Evolutionary conservation across 495 filamentous ascomycete species (phyloP).

Genomic region (Parachaetomium inaequale): DNA sequence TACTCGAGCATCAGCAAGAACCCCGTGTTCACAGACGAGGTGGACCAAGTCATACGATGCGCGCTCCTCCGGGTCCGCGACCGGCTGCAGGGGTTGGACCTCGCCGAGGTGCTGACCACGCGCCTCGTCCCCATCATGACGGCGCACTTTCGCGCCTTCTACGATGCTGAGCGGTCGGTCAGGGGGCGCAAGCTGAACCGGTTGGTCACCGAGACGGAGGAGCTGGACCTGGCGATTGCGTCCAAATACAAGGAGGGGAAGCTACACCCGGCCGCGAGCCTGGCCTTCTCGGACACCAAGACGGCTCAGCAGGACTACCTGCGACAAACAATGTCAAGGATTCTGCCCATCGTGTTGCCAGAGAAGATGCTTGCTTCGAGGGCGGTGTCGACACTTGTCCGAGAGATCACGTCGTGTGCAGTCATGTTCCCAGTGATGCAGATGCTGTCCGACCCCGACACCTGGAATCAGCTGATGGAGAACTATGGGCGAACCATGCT

Average conservation of each 20-base stretch:
- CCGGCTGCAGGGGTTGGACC: slow-evolving; percentile 65
- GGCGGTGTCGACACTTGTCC: slow-evolving; percentile 71
- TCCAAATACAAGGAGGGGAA: slow-evolving; percentile 86
- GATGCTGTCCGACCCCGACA: slow-evolving; percentile 82
- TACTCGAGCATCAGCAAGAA: slow-evolving; percentile 81
- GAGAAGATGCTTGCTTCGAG: slow-evolving; percentile 69
- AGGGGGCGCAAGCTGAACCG: slow-evolving; percentile 82
- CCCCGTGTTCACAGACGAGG: slow-evolving; percentile 74
- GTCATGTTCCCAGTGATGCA: slow-evolving; percentile 68
- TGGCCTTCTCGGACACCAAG: slow-evolving; percentile 77
- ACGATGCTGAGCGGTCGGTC: slow-evolving; percentile 82
- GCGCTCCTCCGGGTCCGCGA: slow-evolving; percentile 69
- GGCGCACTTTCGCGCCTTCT: slow-evolving; percentile 85
- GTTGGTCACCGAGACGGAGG: slow-evolving; percentile 92
- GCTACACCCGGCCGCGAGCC: slow-evolving; percentile 81
- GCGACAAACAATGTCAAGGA: slow-evolving; percentile 60
- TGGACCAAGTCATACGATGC: slow-evolving; percentile 72
- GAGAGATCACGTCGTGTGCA: slow-evolving; percentile 79
- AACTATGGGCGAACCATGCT: slow-evolving; percentile 81
- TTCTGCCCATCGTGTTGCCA: slow-evolving; percentile 76
- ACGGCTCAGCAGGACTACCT: slow-evolving; percentile 82
- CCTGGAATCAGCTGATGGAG: slow-evolving; percentile 94
- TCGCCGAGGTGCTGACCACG: slow-evolving; percentile 75
- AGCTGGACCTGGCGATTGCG: slow-evolving; percentile 90
- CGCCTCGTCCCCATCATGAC: slow-evolving; percentile 85